A percentile compares a stretch with the other conserved stretches of the same genome.
Evolutionary conservation across 2,329 filamentous ascomycete species (phyloP).

Genomic region (Ceratocystis destructans): DNA sequence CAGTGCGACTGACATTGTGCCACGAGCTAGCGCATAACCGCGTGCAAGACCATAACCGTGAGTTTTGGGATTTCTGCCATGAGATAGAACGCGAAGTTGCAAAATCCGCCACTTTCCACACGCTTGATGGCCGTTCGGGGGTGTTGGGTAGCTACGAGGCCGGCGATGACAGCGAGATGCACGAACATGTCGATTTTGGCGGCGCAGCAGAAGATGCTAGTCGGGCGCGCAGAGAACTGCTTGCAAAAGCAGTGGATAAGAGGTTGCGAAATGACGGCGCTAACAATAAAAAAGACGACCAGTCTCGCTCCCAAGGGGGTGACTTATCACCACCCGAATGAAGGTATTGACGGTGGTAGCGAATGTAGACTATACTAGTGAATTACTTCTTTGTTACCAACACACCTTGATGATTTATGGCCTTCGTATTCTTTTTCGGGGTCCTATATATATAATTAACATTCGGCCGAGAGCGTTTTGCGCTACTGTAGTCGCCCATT

Average conservation of each 20-base stretch:
- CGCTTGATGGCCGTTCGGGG: slow-evolving; percentile 42
- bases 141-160: slow-evolving; percentile 35
- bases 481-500: too few relatives aligned
- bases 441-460: too few relatives aligned
- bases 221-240: slow-evolving; percentile 57
- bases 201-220: slow-evolving; percentile 39
- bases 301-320: background rate
- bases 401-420: too few relatives aligned
- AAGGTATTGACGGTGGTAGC: background rate
- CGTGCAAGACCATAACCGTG: slow-evolving; percentile 63
- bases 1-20: slow-evolving; percentile 80
- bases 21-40: slow-evolving; percentile 94
- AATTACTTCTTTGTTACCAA: too few relatives aligned
- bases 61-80: slow-evolving; percentile 82
- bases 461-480: too few relatives aligned
- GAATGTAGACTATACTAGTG: background rate
- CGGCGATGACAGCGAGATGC: slow-evolving; percentile 39
- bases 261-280: slow-evolving; percentile 25
- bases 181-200: slow-evolving; percentile 63
- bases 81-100: slow-evolving; percentile 74
- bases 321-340: background rate
- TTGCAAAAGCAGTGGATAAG: slow-evolving; percentile 62
- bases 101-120: slow-evolving; percentile 40
- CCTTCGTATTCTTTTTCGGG: too few relatives aligned
- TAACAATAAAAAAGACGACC: background rate